Evolutionary conservation across 345 rosid genomes (phyloP).

Genomic region (Eucalyptus paniculata): DNA sequence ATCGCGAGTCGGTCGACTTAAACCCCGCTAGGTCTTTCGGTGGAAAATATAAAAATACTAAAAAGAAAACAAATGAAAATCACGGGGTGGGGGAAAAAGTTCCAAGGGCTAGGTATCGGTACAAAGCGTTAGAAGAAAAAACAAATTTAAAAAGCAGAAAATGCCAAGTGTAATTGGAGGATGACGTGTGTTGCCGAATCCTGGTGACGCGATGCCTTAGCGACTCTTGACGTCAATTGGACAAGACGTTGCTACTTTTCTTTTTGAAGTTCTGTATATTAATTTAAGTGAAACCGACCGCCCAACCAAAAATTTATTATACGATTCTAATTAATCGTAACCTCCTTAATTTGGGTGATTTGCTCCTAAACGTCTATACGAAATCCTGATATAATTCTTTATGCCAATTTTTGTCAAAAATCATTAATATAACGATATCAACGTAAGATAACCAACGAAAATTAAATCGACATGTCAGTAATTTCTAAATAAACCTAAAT

Average conservation of each 20-base stretch:
- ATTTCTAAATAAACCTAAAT: accelerated
- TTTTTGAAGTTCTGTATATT: not conserved
- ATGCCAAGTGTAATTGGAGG: not conserved
- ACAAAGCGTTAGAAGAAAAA: not conserved
- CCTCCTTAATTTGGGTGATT: not conserved
- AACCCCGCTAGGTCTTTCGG: not conserved
- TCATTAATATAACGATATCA: accelerated
- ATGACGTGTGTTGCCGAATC: not conserved
- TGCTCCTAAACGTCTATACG: not conserved
- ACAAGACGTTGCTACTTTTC: not conserved
- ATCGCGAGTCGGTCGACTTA: not conserved
- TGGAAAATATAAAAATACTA: not conserved
- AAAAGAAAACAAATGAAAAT: not conserved
- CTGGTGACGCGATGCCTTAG: not conserved
- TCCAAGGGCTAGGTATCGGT: not conserved
- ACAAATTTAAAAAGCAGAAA: not conserved
- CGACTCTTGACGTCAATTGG: not conserved
- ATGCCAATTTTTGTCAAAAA: accelerated
- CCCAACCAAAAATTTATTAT: not conserved
- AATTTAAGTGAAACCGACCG: not conserved
- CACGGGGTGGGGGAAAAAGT: not conserved
- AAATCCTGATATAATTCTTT: not conserved
- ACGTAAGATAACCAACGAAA: accelerated
- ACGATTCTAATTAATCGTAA: not conserved
- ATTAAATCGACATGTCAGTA: accelerated